phyloP scores from a whole-genome alignment of 345 rosid species.

The Boechera stricta region DNA sequence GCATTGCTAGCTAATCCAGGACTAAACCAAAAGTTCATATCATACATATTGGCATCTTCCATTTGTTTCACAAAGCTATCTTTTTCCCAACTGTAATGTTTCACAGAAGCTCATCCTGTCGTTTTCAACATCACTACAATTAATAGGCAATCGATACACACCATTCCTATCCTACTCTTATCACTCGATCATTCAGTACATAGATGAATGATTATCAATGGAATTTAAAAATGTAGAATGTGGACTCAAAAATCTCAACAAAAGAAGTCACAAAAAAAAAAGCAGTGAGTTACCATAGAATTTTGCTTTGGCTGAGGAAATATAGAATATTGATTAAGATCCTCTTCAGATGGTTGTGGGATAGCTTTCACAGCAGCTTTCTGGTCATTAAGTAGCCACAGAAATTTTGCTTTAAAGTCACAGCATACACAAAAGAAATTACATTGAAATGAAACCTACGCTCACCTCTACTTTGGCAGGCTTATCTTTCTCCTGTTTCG shows the following conservation, averaged over 20 bases:
- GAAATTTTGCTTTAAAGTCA: constrained; percentile 19
- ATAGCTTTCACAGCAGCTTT: constrained; percentile 52
- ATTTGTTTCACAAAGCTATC: too few relatives aligned
- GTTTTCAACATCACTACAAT: too few relatives aligned
- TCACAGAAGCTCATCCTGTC: too few relatives aligned
- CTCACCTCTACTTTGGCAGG: constrained; percentile 77
- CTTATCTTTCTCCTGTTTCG: too few relatives aligned
- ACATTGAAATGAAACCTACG: background rate
- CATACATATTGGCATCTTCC: too few relatives aligned
- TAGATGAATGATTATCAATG: background rate
- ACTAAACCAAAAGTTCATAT: too few relatives aligned
- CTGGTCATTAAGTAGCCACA: constrained; percentile 56
- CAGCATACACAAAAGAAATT: constrained; percentile 10
- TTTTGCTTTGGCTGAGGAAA: constrained; percentile 80
- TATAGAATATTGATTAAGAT: constrained; percentile 76
- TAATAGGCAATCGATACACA: background rate
- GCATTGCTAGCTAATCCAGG: too few relatives aligned
- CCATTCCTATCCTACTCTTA: constrained; percentile 10
- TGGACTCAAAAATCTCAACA: background rate
- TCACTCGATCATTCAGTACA: constrained; percentile 2
- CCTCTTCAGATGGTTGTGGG: constrained; percentile 78
- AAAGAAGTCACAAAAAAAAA: background rate
- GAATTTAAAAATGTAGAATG: constrained; percentile 9
- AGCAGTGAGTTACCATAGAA: constrained; percentile 57
- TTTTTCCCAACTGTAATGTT: too few relatives aligned